Conservation (phyloP, 225 moss, liverwort and hornwort genomes). For the Sphagnum contortum region DNA sequence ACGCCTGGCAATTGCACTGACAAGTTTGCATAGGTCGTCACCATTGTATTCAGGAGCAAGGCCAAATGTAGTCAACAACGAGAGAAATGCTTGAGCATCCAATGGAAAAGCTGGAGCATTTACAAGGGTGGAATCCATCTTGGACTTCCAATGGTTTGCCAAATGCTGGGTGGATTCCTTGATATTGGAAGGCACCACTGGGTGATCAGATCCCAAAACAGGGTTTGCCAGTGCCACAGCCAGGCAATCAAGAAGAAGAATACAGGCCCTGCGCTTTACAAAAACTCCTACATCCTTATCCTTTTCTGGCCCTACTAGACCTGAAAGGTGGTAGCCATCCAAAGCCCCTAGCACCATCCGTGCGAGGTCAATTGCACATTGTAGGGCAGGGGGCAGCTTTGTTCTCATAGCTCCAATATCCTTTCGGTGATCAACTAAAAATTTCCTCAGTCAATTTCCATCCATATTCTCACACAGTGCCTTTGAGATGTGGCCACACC, state of each 20-base stretch:
- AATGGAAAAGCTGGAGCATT: conserved; percentile 99
- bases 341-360: conserved; percentile 94
- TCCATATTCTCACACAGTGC: conserved; percentile 98
- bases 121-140: conserved; percentile 95
- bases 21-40: conserved; percentile 99
- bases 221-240: conserved; percentile 98
- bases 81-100: conserved; percentile 99
- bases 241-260: conserved; percentile 99
- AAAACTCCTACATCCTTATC: conserved; percentile 99
- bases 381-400: conserved; percentile 98
- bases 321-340: conserved; percentile 98
- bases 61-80: conserved; percentile 99
- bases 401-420: conserved; percentile 98
- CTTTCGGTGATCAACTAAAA: conserved; percentile 99
- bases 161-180: conserved; percentile 99
- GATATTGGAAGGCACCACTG: conserved; percentile 80
- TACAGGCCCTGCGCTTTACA: conserved; percentile 99
- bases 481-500: conserved; percentile 99
- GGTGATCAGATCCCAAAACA: conserved; percentile 93
- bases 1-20: conserved; percentile 99
- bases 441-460: conserved; percentile 98
- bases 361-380: conserved; percentile 97
- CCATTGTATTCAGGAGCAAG: conserved; percentile 99
- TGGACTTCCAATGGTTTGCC: conserved; percentile 99
- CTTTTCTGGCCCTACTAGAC: conserved; percentile 74